Evolutionary conservation across 2,329 filamentous ascomycete genomes (phyloP).

Genomic region (Pseudogymnoascus sp.): DNA sequence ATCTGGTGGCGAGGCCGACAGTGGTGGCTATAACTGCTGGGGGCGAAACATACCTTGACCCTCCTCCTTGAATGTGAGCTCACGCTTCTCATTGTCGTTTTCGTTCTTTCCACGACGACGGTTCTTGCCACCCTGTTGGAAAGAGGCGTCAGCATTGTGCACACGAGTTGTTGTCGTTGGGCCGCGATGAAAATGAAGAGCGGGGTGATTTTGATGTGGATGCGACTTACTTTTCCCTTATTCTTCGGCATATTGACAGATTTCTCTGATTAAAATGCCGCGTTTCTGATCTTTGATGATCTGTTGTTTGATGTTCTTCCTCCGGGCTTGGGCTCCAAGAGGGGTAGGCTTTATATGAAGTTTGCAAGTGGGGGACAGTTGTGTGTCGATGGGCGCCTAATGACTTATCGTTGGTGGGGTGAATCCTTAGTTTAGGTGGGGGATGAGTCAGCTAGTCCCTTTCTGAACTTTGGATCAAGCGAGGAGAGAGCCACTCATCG

Average conservation of each 20-base stretch:
- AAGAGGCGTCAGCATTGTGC: slow-evolving; percentile 15
- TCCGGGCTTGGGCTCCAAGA: background rate
- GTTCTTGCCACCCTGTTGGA: slow-evolving; percentile 84
- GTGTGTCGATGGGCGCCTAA: slow-evolving; percentile 10
- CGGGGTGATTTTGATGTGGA: slow-evolving; percentile 9
- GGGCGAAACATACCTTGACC: slow-evolving; percentile 58
- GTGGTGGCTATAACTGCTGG: slow-evolving; percentile 2
- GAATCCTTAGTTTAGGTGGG: background rate
- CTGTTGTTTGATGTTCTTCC: slow-evolving; percentile 2
- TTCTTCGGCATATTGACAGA: slow-evolving; percentile 83
- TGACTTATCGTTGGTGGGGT: slow-evolving; percentile 10
- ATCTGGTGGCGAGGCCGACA: background rate
- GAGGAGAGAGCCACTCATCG: background rate
- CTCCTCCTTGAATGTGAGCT: slow-evolving; percentile 97
- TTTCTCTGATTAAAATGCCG: slow-evolving; percentile 11
- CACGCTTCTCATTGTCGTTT: slow-evolving; percentile 98
- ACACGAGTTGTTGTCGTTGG: slow-evolving; percentile 6
- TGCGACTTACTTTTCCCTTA: slow-evolving; percentile 81
- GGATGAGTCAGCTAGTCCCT: slow-evolving; percentile 6
- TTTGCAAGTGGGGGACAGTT: slow-evolving; percentile 10
- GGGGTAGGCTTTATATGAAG: slow-evolving; percentile 8
- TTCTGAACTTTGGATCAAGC: slow-evolving; percentile 5
- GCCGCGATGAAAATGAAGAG: slow-evolving; percentile 8
- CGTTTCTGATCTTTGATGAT: background rate
- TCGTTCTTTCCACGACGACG: slow-evolving; percentile 97